Evolutionary conservation across 2,329 filamentous ascomycete genomes (phyloP), one percentile per base, ranked within the genome.

Genomic region (Fusarium metavorans): DNA sequence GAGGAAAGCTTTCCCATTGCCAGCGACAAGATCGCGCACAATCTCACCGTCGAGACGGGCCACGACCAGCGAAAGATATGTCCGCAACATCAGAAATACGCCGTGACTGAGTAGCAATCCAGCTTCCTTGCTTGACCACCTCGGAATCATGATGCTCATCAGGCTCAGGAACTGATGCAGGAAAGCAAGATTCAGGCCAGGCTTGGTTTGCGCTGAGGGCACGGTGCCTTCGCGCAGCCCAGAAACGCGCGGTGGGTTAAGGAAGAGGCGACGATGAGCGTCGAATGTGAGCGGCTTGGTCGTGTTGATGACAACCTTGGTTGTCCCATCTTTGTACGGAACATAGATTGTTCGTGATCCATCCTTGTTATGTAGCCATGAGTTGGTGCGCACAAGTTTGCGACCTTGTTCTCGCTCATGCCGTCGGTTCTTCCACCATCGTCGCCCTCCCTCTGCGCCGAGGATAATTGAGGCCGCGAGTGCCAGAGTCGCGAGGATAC

Each of bases 201-300:
- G 95, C 82, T 98, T 98, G 4, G 95, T 96, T 81, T 97, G 94
- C 11, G 94, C 90, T 3, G 95, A 94, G 18, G 97, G 97, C 7
- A 97, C 94, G 50, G 89, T 88, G 16, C 92, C 91, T 81, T 95
- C 92, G 43, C 89, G 88, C 57, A 97, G 88, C 2, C 95, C 93
- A 14, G 95, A 93, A 20, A 95, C 93, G 70, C 95, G 89, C 6
- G 95, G 95, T 1, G 96, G 95, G 79, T 97, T 97, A 57, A 99
- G 87, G 82, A 99, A 99, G 34, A 99, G 88, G 30, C 97, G 90
- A 34, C 97, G 91, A 84, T 99, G 97, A 7, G 97, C 97, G 87
- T 99, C 96, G 81, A 98, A 99, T 0, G 97, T 99, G 39, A 96
- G 93, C 23, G 92, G 91, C 81, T 98, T 98, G 32, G 95, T 99